Base-by-base conservation (phyloP, 169 alveolate species). In the Plasmodium malariae region DNA sequence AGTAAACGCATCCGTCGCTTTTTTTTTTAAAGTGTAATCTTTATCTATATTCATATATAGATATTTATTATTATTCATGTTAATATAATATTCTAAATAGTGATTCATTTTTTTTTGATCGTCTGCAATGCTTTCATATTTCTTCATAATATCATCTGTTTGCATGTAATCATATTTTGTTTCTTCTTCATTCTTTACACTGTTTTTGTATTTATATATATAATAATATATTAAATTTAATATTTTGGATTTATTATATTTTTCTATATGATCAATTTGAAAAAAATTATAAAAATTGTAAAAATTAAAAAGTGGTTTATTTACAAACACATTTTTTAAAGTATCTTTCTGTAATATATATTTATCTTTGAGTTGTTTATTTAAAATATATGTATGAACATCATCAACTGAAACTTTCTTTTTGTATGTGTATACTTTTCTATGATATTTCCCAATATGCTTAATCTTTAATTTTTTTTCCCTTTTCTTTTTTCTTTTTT, bases 181-280 rank as follows among this genome's bases (percentile, higher is more conserved):
- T 57, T 86, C 60, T 40, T 14, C 59, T 57, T 86, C 60, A 57
- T 14, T 70, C 7, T 49, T 17, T 28, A 70, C 54, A 55, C 70
- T 70, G 54, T 86, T 86, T 70, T 86, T 68, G 55, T 86, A 86
- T 57, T 86, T 86, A 63, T 86, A 86, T 4, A 86, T 40, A 57
- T 86, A 86, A 34, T 86, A 86, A 62, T 86, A 86, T 24, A 86
- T 86, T 69, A 86, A 70, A 45, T 86, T 86, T 59, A 86, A 63
- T 3, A 86, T 73, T 57, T 86, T 86, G n/a, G 71, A 28, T 45
- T 86, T 86, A 30, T 86, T 86, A 34, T 86, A 86, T 62, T 86
- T 86, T 86, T 86, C 92, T 1, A 86, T 28, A 72, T 86, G 92
- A 62, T 86, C 92, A 24, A 86, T 86, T 86, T 86, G 83, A 51